These are phyloP conservation scores for Gliomastix tumulicola DNA, from an alignment of 2,329 filamentous ascomycete genomes.

Conservation along the genomic window DNA sequence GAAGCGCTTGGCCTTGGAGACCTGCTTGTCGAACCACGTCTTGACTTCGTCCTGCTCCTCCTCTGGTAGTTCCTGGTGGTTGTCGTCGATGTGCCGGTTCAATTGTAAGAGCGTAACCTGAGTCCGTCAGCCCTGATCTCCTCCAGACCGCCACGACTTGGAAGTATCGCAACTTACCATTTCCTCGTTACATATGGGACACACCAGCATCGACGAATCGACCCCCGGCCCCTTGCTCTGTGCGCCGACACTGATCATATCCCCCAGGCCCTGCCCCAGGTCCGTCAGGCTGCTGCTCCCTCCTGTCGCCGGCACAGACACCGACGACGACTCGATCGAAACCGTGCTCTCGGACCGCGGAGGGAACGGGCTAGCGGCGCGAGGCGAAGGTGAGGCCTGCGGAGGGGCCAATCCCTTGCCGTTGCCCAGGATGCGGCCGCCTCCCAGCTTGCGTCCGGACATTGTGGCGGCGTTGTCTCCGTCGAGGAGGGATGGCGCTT, in stretches of 20 bases:
- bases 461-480: no score
- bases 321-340: slow-evolving; percentile 65
- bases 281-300: slow-evolving; percentile 56
- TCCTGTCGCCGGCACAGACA: slow-evolving; percentile 46
- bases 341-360: slow-evolving; percentile 63
- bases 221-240: slow-evolving; percentile 43
- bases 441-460: slow-evolving; percentile 82
- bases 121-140: not conserved
- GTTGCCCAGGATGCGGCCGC: slow-evolving; percentile 84
- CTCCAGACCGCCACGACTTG: no score
- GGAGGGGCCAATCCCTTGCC: slow-evolving; percentile 74
- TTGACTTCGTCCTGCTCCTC: slow-evolving; percentile 90
- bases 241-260: slow-evolving; percentile 65
- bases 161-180: slow-evolving; percentile 68
- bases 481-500: no score
- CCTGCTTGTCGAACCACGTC: slow-evolving; percentile 94
- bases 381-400: slow-evolving; percentile 24
- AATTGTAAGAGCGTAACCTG: slow-evolving; percentile 88
- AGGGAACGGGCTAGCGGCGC: slow-evolving; percentile 41
- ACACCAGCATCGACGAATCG: slow-evolving; percentile 62
- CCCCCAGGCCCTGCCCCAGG: slow-evolving; percentile 69
- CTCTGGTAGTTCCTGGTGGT: slow-evolving; percentile 81
- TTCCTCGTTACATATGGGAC: slow-evolving; percentile 97
- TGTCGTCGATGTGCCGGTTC: slow-evolving; percentile 80
- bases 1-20: slow-evolving; percentile 87